phyloP scores from a whole-genome alignment of 768 basidiomycete species.

The Collybia sp. region DNA sequence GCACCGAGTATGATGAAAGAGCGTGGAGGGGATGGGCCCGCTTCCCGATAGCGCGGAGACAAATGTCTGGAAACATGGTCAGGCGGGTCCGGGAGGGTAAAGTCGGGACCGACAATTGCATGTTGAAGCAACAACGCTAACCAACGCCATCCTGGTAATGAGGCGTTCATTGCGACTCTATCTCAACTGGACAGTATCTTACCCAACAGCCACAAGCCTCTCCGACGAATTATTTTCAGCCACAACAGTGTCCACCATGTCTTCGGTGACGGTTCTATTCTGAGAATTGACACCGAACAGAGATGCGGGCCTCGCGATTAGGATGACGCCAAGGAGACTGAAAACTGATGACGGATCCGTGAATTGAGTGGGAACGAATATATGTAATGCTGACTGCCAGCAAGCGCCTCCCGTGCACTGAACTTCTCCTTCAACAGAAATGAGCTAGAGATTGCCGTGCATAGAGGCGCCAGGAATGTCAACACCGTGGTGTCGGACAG shows the following conservation, averaged over 20 bases:
- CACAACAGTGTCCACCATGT: conserved; percentile 17
- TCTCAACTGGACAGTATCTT: too few relatives aligned
- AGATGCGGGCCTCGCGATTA: conserved; percentile 75
- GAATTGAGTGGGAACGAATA: background rate
- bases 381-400: background rate
- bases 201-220: conserved; percentile 50
- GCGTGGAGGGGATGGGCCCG: conserved; percentile 71
- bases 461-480: conserved; percentile 50
- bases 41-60: conserved; percentile 62
- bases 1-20: conserved; percentile 59
- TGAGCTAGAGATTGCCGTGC: conserved; percentile 42
- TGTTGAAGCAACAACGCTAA: conserved; percentile 57
- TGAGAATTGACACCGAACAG: conserved; percentile 49
- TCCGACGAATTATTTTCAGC: conserved; percentile 26
- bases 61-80: conserved; percentile 8
- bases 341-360: conserved; percentile 21
- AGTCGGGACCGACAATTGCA: conserved; percentile 56
- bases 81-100: conserved; percentile 61
- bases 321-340: conserved; percentile 69
- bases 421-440: conserved; percentile 45
- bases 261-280: too few relatives aligned
- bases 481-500: conserved; percentile 56
- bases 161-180: too few relatives aligned
- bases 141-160: conserved; percentile 46
- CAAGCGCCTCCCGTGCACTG: conserved; percentile 36